Evolutionary conservation across 2,329 filamentous ascomycete species (phyloP).

Genomic region (Aspergillus novoparasiticus): DNA sequence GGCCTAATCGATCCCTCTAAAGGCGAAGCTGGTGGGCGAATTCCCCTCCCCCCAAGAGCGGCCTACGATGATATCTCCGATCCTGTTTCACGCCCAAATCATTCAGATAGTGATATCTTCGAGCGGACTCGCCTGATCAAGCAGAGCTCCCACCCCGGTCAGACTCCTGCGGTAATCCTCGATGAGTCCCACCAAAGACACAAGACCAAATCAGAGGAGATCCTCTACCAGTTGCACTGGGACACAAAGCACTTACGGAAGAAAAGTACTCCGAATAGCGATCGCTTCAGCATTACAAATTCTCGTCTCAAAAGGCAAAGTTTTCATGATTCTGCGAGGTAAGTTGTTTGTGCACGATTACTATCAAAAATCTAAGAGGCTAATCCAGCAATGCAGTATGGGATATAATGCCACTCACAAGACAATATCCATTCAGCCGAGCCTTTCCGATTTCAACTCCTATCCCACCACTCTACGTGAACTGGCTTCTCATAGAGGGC

Average conservation of each 20-base stretch:
- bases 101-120: not conserved
- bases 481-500: not conserved
- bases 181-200: not conserved
- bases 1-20: constrained; percentile 17
- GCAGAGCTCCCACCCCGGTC: not conserved
- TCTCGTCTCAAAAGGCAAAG: not conserved
- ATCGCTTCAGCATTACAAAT: not conserved
- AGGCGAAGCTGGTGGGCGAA: constrained; percentile 19
- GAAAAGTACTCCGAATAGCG: not conserved
- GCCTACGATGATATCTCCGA: not conserved
- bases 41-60: constrained; percentile 10
- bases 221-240: not conserved
- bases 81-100: not conserved
- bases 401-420: not conserved
- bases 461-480: not conserved
- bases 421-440: not conserved
- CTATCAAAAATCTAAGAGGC: not conserved
- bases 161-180: not conserved
- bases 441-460: not conserved
- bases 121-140: not conserved
- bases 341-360: not conserved
- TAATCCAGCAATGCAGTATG: not conserved
- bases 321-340: not conserved
- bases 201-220: not conserved
- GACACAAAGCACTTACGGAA: not conserved